These are phyloP conservation scores for Coccomyxa sp. DNA, from an alignment of 139 green algal genomes.

Conservation along the genomic window DNA sequence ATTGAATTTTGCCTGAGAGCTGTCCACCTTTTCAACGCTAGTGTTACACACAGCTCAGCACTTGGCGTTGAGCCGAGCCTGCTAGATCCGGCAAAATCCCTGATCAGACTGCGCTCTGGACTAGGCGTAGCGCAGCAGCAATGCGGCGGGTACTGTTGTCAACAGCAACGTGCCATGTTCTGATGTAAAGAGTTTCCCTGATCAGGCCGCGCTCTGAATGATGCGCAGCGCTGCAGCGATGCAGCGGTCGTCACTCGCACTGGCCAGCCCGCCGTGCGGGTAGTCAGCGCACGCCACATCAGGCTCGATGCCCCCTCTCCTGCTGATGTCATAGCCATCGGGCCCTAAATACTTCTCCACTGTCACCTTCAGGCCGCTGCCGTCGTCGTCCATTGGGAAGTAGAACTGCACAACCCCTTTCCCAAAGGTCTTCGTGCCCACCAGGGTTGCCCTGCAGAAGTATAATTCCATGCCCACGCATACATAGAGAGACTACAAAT, in stretches of 20 bases:
- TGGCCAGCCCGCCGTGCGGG: conserved; percentile 22
- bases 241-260: conserved; percentile 11
- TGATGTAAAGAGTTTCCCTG: too few species aligned
- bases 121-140: too few species aligned
- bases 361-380: conserved; percentile 60
- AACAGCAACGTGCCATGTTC: too few species aligned
- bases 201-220: not conserved
- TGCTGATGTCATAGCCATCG: conserved; percentile 11
- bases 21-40: too few species aligned
- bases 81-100: too few species aligned
- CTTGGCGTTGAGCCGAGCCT: too few species aligned
- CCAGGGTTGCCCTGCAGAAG: conserved; percentile 17
- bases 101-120: too few species aligned
- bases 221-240: conserved; percentile 8
- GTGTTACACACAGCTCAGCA: too few species aligned
- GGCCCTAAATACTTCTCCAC: conserved; percentile 64
- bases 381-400: conserved; percentile 52
- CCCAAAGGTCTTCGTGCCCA: conserved; percentile 58
- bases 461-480: too few species aligned
- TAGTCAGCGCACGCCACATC: conserved; percentile 39
- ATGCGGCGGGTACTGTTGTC: too few species aligned
- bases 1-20: too few species aligned
- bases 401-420: conserved; percentile 66
- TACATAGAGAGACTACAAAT: too few species aligned
- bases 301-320: conserved; percentile 26